These are phyloP conservation scores for Epichloe festucae DNA, from an alignment of 2,329 filamentous ascomycete genomes.

Conservation along the genomic window DNA sequence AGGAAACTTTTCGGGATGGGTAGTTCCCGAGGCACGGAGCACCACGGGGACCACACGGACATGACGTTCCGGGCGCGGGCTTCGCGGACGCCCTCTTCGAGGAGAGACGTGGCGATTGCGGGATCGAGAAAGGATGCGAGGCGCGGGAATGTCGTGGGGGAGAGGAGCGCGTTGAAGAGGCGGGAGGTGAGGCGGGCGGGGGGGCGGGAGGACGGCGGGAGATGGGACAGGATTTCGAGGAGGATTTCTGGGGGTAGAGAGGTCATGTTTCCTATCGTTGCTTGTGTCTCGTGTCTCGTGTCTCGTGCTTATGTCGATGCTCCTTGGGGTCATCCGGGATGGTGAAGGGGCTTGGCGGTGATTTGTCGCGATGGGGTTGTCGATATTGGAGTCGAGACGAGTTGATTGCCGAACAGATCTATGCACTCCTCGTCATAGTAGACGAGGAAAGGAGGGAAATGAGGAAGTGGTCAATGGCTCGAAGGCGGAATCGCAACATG, in stretches of 20 bases:
- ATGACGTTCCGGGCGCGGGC: slow-evolving; percentile 11
- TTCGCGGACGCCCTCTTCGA: slow-evolving; percentile 13
- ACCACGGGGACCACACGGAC: slow-evolving; percentile 24
- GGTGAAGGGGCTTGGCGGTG: no score
- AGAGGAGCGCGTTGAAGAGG: slow-evolving; percentile 19
- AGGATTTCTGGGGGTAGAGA: slow-evolving; percentile 21
- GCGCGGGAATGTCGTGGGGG: slow-evolving; percentile 13
- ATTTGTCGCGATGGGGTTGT: not conserved
- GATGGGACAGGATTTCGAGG: slow-evolving; percentile 15
- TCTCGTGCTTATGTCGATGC: no score
- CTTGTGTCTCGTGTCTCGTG: no score
- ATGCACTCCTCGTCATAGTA: no score
- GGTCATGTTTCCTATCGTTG: slow-evolving; percentile 12
- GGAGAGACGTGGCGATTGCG: slow-evolving; percentile 10
- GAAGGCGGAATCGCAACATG: no score
- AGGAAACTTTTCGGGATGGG: slow-evolving; percentile 20
- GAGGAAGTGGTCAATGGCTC: no score
- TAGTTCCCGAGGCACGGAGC: slow-evolving; percentile 17
- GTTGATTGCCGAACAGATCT: no score
- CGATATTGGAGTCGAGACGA: no score
- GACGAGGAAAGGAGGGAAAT: no score
- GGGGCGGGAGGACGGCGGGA: slow-evolving; percentile 12
- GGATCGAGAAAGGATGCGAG: slow-evolving; percentile 20
- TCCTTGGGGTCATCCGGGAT: no score
- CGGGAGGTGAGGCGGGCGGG: slow-evolving; percentile 19